Evolutionary conservation across 768 basidiomycete genomes (phyloP).

Genomic region (Goffeauzyma gilvescens): DNA sequence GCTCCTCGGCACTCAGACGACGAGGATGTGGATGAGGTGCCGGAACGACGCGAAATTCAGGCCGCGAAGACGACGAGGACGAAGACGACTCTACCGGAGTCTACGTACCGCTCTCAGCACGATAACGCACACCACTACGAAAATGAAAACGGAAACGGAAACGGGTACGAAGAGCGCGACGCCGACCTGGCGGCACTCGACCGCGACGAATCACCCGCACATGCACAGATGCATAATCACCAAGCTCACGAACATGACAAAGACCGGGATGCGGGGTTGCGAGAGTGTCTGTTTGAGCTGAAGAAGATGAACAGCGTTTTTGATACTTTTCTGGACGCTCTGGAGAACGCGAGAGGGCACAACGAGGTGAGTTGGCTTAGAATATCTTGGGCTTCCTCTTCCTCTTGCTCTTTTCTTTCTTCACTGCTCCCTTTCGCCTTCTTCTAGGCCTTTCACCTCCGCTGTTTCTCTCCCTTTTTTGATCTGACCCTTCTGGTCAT

Average conservation of each 20-base stretch:
- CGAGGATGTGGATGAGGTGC: not conserved
- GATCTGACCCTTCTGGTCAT: not conserved
- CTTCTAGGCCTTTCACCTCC: too few species aligned
- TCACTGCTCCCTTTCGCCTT: too few species aligned
- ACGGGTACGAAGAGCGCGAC: not conserved
- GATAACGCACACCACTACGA: not conserved
- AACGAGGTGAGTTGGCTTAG: slow-evolving; percentile 30
- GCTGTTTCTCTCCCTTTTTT: not conserved
- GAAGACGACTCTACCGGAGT: not conserved
- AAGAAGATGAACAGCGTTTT: slow-evolving; percentile 31
- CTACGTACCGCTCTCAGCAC: not conserved
- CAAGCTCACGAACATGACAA: not conserved
- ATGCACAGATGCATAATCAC: too few species aligned
- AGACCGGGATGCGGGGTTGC: slow-evolving; percentile 14
- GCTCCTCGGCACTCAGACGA: not conserved
- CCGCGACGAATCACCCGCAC: too few species aligned
- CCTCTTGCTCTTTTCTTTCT: too few species aligned
- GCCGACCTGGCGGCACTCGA: too few species aligned
- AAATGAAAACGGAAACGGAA: not conserved
- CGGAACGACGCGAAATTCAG: not conserved
- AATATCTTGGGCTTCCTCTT: too few species aligned
- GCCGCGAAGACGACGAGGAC: not conserved
- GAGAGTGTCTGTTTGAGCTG: slow-evolving; percentile 27
- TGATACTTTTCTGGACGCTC: slow-evolving; percentile 18
- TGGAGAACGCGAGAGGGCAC: slow-evolving; percentile 25